Percentiles rank a stretch among this genome's conserved stretches.
These are phyloP conservation scores for Xanthoconium separans DNA, from an alignment of 1,284 basidiomycete species.

Conservation along the genomic window DNA sequence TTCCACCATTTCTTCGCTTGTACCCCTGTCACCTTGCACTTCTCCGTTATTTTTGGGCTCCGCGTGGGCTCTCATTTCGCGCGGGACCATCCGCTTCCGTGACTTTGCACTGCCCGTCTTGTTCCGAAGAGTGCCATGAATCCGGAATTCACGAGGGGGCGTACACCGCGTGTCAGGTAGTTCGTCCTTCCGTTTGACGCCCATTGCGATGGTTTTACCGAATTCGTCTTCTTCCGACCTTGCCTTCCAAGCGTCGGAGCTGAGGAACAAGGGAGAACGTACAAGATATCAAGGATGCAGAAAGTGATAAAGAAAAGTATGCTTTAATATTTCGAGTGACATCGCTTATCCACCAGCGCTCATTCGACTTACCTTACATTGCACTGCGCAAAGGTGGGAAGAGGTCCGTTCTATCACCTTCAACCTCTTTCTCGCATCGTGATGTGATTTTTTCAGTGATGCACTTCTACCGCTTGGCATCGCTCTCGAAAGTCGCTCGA, in stretches of 20 bases:
- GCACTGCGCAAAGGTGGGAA: constrained; percentile 5
- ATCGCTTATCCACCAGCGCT: constrained; percentile 5
- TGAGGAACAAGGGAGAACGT: neutral
- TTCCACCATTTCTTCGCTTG: constrained; percentile 1
- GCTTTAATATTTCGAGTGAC: constrained; percentile 10
- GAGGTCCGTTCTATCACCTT: constrained; percentile 9
- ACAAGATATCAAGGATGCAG: neutral
- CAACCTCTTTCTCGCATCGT: neutral
- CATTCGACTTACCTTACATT: neutral
- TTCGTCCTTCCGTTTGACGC: too few species aligned
- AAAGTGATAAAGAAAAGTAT: neutral
- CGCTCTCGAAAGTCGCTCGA: neutral
- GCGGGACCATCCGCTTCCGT: neutral
- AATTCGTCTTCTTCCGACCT: neutral
- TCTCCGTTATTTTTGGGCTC: neutral
- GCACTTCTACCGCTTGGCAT: neutral
- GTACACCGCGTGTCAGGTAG: neutral
- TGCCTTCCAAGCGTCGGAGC: neutral
- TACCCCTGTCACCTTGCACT: neutral
- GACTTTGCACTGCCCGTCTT: neutral
- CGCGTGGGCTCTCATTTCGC: neutral
- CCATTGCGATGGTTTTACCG: too few species aligned
- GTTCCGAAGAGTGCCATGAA: constrained; percentile 5
- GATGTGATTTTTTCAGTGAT: neutral
- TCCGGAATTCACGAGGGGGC: neutral